Percentiles rank a stretch among this genome's conserved stretches.
Evolutionary conservation across 2,329 filamentous ascomycete species (phyloP).

Genomic region (Neonectria faginata): DNA sequence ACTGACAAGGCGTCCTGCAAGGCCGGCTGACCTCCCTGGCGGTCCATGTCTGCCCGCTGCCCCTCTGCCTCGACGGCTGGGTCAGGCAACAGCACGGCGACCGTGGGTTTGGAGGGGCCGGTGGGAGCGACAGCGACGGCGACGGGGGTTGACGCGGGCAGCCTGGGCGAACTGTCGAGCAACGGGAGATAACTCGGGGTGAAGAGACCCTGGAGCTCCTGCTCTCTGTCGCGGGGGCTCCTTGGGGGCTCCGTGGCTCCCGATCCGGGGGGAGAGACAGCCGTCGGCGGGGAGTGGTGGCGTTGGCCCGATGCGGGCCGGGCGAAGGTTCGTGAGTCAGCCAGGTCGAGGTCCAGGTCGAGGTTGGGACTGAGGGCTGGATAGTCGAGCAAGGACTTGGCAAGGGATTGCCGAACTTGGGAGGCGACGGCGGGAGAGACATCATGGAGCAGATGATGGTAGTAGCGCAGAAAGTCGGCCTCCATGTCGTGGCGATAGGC

Average conservation of each 20-base stretch:
- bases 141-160: constrained; percentile 35
- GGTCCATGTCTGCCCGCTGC: constrained; percentile 41
- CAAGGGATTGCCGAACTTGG: constrained; percentile 60
- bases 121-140: constrained; percentile 32
- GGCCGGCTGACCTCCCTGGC: constrained; percentile 28
- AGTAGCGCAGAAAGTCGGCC: constrained; percentile 67
- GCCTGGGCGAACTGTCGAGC: constrained; percentile 59
- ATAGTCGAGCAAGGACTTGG: constrained; percentile 58
- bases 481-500: constrained; percentile 68
- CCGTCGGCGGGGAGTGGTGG: constrained; percentile 48
- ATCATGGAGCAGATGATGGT: constrained; percentile 61
- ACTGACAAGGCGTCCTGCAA: constrained; percentile 33
- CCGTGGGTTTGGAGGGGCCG: constrained; percentile 31
- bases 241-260: constrained; percentile 50
- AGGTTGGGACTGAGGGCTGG: constrained; percentile 56
- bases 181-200: constrained; percentile 72
- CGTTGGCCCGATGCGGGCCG: constrained; percentile 47
- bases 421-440: constrained; percentile 60
- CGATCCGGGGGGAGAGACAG: constrained; percentile 45
- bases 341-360: constrained; percentile 45
- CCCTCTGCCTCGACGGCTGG: constrained; percentile 40
- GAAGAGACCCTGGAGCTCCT: constrained; percentile 72
- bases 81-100: constrained; percentile 45
- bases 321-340: constrained; percentile 52
- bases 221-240: constrained; percentile 66